Evolutionary conservation across 2,329 filamentous ascomycete species (phyloP).

Genomic region (Pseudocercospora fuligena): DNA sequence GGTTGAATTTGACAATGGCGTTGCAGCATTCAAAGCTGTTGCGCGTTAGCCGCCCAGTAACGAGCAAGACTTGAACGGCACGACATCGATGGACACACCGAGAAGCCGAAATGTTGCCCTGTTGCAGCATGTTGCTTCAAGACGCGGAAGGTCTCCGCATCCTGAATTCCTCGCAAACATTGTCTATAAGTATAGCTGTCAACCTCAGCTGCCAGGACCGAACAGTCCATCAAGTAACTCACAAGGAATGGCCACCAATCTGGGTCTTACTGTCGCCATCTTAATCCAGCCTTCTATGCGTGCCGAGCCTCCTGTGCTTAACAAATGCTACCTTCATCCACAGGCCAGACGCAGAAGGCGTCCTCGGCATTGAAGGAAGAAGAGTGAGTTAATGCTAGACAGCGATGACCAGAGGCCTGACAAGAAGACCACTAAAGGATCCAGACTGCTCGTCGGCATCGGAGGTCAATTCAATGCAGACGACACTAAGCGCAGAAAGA

Average conservation of each 20-base stretch:
- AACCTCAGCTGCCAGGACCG: not conserved
- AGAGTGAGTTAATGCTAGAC: not conserved
- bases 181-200: not conserved
- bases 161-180: no score
- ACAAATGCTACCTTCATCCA: not conserved
- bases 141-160: no score
- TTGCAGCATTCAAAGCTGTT: not conserved
- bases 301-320: not conserved
- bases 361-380: not conserved
- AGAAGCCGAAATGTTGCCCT: no score
- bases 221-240: not conserved
- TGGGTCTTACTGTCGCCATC: not conserved
- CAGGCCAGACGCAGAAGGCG: not conserved
- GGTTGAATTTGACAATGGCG: not conserved
- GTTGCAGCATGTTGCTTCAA: no score
- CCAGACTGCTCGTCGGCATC: no score
- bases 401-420: no score
- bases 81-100: no score
- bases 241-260: not conserved
- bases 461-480: no score
- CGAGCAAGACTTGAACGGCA: no score
- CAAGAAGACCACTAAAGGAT: no score
- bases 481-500: no score
- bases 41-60: not conserved
- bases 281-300: not conserved